A percentile compares a stretch with the other conserved stretches of the same genome.
Evolutionary conservation across 768 basidiomycete genomes (phyloP).

Genomic region (Termitomyces sp.): DNA sequence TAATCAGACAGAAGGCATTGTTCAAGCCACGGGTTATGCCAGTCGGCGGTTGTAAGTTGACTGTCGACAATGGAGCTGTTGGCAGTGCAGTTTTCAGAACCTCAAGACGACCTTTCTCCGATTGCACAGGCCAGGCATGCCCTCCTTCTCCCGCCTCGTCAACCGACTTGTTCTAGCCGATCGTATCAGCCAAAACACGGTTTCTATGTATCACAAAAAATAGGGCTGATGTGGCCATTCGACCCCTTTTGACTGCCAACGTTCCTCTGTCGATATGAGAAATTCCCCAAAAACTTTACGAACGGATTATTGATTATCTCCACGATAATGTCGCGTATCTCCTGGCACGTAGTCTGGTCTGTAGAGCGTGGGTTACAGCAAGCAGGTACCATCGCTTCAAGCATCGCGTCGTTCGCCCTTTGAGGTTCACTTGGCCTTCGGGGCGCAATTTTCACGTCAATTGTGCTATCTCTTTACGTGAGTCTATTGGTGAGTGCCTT

Average conservation of each 20-base stretch:
- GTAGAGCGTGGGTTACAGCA: conserved; percentile 21
- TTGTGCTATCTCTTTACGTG: conserved; percentile 11
- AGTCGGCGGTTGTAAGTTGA: too few species aligned
- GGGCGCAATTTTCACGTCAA: conserved; percentile 1
- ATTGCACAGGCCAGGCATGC: too few species aligned
- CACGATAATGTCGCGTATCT: conserved; percentile 11
- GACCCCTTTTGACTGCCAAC: background rate
- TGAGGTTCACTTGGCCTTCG: too few species aligned
- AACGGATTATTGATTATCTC: too few species aligned
- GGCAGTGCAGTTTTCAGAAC: background rate
- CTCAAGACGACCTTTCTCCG: too few species aligned
- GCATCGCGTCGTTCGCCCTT: too few species aligned
- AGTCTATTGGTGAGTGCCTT: background rate
- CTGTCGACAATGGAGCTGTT: background rate
- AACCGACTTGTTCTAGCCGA: conserved; percentile 6
- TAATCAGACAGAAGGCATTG: background rate
- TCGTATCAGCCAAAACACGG: background rate
- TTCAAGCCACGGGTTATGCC: too few species aligned
- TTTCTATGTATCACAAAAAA: background rate
- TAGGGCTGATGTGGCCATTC: background rate
- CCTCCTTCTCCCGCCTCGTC: conserved; percentile 10
- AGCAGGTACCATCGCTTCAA: conserved; percentile 16
- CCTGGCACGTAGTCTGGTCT: conserved; percentile 22
- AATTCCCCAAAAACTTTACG: too few species aligned
- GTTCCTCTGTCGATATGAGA: conserved; percentile 5